Evolutionary conservation across 2,329 filamentous ascomycete species (phyloP).

Genomic region (Juglanconis oblonga): DNA sequence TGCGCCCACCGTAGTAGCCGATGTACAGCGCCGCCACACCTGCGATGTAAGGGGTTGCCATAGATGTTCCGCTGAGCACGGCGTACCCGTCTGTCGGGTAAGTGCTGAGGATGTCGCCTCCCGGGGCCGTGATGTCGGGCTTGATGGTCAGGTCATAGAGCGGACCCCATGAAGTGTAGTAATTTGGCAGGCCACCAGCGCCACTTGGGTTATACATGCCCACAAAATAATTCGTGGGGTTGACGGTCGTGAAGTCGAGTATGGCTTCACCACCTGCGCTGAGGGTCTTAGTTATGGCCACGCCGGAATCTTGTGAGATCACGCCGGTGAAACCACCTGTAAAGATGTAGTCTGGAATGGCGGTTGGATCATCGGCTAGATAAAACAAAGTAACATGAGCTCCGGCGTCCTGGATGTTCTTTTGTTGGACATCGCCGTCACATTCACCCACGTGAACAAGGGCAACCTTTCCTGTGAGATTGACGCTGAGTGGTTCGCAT

Average conservation of each 20-base stretch:
- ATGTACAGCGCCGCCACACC: constrained; percentile 33
- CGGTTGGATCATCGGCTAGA: constrained; percentile 26
- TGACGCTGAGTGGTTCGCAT: constrained; percentile 30
- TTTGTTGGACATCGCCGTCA: constrained; percentile 26
- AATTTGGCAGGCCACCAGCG: constrained; percentile 28
- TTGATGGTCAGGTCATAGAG: constrained; percentile 37
- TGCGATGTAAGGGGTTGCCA: constrained; percentile 43
- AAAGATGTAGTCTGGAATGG: constrained; percentile 5
- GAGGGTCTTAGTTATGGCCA: constrained; percentile 20
- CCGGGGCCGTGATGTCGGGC: constrained; percentile 36
- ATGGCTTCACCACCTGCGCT: constrained; percentile 18
- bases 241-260: constrained; percentile 19
- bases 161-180: constrained; percentile 38
- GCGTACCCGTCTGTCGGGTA: constrained; percentile 33
- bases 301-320: constrained; percentile 16
- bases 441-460: constrained; percentile 34
- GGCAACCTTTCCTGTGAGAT: constrained; percentile 36
- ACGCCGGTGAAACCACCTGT: constrained; percentile 16
- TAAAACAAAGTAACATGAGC: constrained; percentile 40
- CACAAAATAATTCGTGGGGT: constrained; percentile 16
- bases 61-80: constrained; percentile 43
- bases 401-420: constrained; percentile 35
- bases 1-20: constrained; percentile 14
- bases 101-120: constrained; percentile 40
- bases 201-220: constrained; percentile 24